phyloP scores from a whole-genome alignment of 169 alveolate genomes.

The Toxoplasma gondii region DNA sequence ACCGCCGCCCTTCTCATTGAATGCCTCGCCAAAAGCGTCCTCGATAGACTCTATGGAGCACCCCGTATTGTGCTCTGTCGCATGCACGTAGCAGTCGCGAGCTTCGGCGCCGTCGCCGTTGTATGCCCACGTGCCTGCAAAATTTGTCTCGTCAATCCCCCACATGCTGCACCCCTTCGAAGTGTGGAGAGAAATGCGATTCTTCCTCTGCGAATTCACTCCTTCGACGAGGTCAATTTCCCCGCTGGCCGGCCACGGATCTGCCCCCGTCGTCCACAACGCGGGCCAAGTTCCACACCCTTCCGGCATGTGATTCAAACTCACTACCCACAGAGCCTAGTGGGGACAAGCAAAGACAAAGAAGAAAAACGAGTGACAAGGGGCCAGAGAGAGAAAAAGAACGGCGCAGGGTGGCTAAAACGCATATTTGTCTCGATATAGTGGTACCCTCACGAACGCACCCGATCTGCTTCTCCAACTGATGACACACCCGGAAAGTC shows the following conservation, averaged over 20 bases:
- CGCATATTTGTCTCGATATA: too few relatives aligned
- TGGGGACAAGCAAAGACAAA: background rate
- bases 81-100: constrained; percentile 40
- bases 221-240: constrained; percentile 60
- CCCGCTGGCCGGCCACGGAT: constrained; percentile 63
- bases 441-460: background rate
- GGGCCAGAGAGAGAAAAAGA: too few relatives aligned
- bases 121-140: constrained; percentile 40
- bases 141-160: background rate
- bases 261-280: constrained; percentile 55
- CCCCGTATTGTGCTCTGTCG: constrained; percentile 45
- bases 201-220: constrained; percentile 22
- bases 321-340: constrained; percentile 58
- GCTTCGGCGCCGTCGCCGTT: constrained; percentile 5
- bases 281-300: constrained; percentile 65
- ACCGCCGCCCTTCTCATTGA: constrained; percentile 53
- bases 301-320: constrained; percentile 53
- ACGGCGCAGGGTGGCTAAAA: too few relatives aligned
- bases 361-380: too few relatives aligned
- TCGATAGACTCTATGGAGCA: constrained; percentile 51
- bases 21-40: constrained; percentile 48
- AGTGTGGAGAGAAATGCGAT: constrained; percentile 38
- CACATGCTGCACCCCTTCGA: constrained; percentile 50
- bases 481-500: too few relatives aligned
- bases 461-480: background rate